Percentiles rank a stretch among this genome's conserved stretches.
Evolutionary conservation across 768 basidiomycete species (phyloP).

Genomic region (Trametes cinnabarina): DNA sequence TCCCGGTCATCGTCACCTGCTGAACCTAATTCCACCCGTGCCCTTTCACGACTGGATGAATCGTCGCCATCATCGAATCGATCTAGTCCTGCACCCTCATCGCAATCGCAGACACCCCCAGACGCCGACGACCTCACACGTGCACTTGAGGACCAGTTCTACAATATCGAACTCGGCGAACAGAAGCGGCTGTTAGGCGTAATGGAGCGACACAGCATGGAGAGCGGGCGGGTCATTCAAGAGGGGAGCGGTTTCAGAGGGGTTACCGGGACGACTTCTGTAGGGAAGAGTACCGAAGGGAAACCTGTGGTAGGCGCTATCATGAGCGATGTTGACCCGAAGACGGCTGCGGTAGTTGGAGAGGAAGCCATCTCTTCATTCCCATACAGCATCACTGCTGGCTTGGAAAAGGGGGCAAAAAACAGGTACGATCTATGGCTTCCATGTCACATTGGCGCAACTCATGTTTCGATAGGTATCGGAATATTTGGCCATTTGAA

Average conservation of each 20-base stretch:
- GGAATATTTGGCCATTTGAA: constrained; percentile 97
- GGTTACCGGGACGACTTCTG: not conserved
- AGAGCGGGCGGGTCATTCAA: constrained; percentile 37
- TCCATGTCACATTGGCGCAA: not conserved
- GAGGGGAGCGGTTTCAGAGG: constrained; percentile 10
- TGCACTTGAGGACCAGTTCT: constrained; percentile 88
- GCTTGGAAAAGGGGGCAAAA: constrained; percentile 91
- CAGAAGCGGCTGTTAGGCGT: constrained; percentile 85
- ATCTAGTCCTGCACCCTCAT: constrained; percentile 3
- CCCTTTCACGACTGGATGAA: not conserved
- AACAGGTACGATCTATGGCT: constrained; percentile 61
- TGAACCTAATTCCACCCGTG: not conserved
- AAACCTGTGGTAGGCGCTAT: constrained; percentile 14
- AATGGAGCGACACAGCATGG: constrained; percentile 85
- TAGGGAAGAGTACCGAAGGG: not conserved
- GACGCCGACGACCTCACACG: constrained; percentile 65
- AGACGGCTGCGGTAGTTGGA: not conserved
- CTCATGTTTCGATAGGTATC: constrained; percentile 56
- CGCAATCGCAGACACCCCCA: constrained; percentile 11
- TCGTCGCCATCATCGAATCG: constrained; percentile 2
- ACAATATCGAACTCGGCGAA: constrained; percentile 88
- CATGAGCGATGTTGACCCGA: not conserved
- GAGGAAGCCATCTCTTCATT: constrained; percentile 37
- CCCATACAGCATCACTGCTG: constrained; percentile 93
- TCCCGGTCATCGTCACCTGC: not conserved